phyloP scores from a whole-genome alignment of 805 yeast genomes.

The Hanseniaspora lindneri region DNA sequence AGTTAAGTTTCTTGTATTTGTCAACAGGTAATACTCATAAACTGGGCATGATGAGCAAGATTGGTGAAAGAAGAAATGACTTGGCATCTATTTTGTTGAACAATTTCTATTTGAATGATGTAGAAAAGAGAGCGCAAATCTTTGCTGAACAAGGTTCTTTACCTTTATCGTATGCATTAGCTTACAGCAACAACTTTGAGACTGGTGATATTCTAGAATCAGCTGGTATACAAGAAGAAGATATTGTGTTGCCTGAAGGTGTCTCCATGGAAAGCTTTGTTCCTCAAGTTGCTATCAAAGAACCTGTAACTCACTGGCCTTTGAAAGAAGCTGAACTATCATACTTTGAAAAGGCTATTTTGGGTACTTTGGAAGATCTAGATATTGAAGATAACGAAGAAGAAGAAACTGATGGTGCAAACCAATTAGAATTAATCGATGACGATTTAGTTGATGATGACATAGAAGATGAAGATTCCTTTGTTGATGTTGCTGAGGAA shows the following conservation, averaged over 20 bases:
- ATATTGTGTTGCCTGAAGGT: slow-evolving; percentile 50
- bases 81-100: slow-evolving; percentile 69
- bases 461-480: slow-evolving; percentile 56
- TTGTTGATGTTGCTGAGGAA: slow-evolving; percentile 67
- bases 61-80: slow-evolving; percentile 83
- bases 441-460: slow-evolving; percentile 29
- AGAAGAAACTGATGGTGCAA: slow-evolving; percentile 21
- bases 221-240: slow-evolving; percentile 52
- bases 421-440: slow-evolving; percentile 25
- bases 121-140: slow-evolving; percentile 60
- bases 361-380: slow-evolving; percentile 64
- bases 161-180: slow-evolving; percentile 87
- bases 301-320: slow-evolving; percentile 61
- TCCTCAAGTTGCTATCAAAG: slow-evolving; percentile 40
- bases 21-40: slow-evolving; percentile 69
- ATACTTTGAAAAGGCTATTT: slow-evolving; percentile 72
- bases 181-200: slow-evolving; percentile 71
- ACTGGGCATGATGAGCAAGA: slow-evolving; percentile 70
- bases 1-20: slow-evolving; percentile 77
- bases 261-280: slow-evolving; percentile 33
- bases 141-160: slow-evolving; percentile 67
- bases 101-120: slow-evolving; percentile 62
- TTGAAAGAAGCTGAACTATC: slow-evolving; percentile 58
- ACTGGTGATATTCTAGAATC: slow-evolving; percentile 63
- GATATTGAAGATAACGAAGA: slow-evolving; percentile 34